Evolutionary conservation across 768 basidiomycete species (phyloP).

Genomic region (Psilocybe tampanensis): DNA sequence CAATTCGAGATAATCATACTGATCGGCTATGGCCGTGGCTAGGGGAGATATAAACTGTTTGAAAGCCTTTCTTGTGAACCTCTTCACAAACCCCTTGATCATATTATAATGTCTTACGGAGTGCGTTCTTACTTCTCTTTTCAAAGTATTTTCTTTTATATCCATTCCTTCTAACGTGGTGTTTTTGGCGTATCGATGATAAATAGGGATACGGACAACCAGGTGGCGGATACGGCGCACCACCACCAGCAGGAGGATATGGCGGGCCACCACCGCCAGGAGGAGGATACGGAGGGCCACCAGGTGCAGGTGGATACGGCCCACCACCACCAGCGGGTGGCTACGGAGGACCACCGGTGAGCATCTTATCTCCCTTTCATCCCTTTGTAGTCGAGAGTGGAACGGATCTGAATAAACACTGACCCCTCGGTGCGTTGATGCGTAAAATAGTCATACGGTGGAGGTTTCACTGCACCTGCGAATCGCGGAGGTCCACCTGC

Average conservation of each 20-base stretch:
- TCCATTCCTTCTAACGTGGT: too few relatives aligned
- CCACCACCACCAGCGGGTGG: slow-evolving; percentile 27
- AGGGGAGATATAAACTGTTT: slow-evolving; percentile 1
- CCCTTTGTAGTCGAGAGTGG: too few relatives aligned
- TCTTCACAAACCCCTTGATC: slow-evolving; percentile 4
- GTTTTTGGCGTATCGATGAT: too few relatives aligned
- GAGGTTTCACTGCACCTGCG: slow-evolving; percentile 39
- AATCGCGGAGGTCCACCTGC: slow-evolving; percentile 49
- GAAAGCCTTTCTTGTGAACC: background rate
- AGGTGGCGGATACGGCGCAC: slow-evolving; percentile 28
- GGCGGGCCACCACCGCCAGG: slow-evolving; percentile 31
- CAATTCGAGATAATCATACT: background rate
- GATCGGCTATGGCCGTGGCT: background rate
- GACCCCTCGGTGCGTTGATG: too few relatives aligned
- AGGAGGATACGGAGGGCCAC: slow-evolving; percentile 32
- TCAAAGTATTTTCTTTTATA: background rate
- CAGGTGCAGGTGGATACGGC: slow-evolving; percentile 18
- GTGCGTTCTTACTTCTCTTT: slow-evolving; percentile 10
- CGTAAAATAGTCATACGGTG: slow-evolving; percentile 34
- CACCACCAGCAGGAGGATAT: slow-evolving; percentile 27
- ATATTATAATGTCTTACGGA: slow-evolving; percentile 21
- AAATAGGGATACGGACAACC: slow-evolving; percentile 22
- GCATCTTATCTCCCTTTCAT: too few relatives aligned
- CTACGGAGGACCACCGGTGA: slow-evolving; percentile 23
- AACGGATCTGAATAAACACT: too few relatives aligned